Evolutionary conservation across 2,329 filamentous ascomycete genomes (phyloP), one percentile per base, ranked within the genome.

Genomic region (Botrytis byssoidea): DNA sequence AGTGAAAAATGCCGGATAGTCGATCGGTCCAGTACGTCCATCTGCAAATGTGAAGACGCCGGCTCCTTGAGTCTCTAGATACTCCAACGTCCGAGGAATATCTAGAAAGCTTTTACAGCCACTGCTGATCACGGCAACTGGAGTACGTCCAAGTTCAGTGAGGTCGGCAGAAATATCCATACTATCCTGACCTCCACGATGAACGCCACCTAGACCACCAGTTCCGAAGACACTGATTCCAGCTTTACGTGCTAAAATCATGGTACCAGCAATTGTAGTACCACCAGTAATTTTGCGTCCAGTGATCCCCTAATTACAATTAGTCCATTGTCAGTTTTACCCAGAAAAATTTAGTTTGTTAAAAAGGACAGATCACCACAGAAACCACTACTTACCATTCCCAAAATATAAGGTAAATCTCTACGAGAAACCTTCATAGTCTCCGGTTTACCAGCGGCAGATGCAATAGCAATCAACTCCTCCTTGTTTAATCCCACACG

Each of bases 21-120:
- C 92, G 59, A 98, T 88, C 9, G 87, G 83, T 2, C 90, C 92
- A 40, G 84, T 83, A 55, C 93, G 88, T 1, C 93, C 93, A 82
- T 97, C 93, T 37, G 94, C 91, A 84, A 98, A 99, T 3, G 96
- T 98, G 5, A 90, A 92, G 1, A 98, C 94, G 55, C 91, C 88
- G 35, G 94, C 94, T 16, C 93, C 93, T 80, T 91, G 89, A 0
- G 89, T 91, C 82, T 91, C 90, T 32, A 91, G 85, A 77, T 87
- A 87, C 84, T 99, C 96, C 8, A 99, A 86, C 0, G 96, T 99
- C 70, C 93, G 88, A 3, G 92, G 90, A 74, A 98, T 94, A 81
- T 99, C 96, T 55, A 99, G 86, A 82, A 99, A 98, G 75, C 95
- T 96, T 84, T 99, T 99, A 84, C 94, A 97, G 22, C 96, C 96